phyloP scores from a whole-genome alignment of 1,284 basidiomycete species.

The Peniophora sp. region DNA sequence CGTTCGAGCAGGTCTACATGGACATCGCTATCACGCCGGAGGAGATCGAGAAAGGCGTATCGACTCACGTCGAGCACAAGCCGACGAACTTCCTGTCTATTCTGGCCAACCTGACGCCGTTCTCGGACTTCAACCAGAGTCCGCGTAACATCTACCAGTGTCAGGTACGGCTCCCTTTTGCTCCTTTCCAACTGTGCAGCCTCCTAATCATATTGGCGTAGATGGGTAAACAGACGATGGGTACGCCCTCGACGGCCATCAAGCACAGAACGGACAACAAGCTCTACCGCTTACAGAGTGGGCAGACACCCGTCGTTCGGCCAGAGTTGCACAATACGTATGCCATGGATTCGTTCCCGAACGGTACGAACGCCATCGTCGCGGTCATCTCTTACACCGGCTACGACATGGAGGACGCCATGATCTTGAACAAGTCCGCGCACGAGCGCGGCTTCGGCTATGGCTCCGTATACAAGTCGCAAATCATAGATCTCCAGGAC shows the following conservation, averaged over 20 bases:
- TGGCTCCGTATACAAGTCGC: slow-evolving; percentile 95
- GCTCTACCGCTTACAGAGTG: slow-evolving; percentile 91
- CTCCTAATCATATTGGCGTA: slow-evolving; percentile 24
- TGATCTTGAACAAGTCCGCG: slow-evolving; percentile 99
- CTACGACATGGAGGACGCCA: slow-evolving; percentile 99
- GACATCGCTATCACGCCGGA: slow-evolving; percentile 90
- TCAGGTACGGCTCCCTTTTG: slow-evolving; percentile 41
- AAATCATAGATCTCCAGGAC: slow-evolving; percentile 88
- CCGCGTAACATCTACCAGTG: slow-evolving; percentile 86
- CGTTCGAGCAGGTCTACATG: slow-evolving; percentile 99
- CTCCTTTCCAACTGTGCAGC: neutral
- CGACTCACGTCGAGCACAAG: slow-evolving; percentile 89
- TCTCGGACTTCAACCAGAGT: slow-evolving; percentile 94
- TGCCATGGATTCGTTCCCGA: slow-evolving; percentile 98
- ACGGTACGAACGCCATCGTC: slow-evolving; percentile 96
- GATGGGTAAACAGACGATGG: slow-evolving; percentile 99
- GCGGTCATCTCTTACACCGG: slow-evolving; percentile 99
- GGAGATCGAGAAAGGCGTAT: slow-evolving; percentile 79
- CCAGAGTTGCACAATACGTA: slow-evolving; percentile 92
- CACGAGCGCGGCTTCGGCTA: slow-evolving; percentile 98
- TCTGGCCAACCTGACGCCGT: slow-evolving; percentile 74
- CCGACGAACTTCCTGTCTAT: slow-evolving; percentile 95
- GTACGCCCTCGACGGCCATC: slow-evolving; percentile 90
- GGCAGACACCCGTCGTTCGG: slow-evolving; percentile 93
- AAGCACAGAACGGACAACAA: slow-evolving; percentile 97